Evolutionary conservation across 768 basidiomycete species (phyloP).

Genomic region (Baorangia bicolor): DNA sequence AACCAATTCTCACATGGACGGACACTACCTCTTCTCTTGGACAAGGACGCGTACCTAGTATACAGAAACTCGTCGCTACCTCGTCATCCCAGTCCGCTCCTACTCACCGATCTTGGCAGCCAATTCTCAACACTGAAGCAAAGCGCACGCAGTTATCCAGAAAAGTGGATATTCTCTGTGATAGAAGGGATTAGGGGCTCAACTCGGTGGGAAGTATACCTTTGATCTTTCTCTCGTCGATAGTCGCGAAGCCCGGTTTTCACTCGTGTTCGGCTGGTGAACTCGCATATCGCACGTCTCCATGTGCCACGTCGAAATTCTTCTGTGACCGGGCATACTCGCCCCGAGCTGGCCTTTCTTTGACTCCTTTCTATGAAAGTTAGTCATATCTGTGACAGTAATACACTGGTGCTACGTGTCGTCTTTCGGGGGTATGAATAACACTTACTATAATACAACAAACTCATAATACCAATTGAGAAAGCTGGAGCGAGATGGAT

Average conservation of each 20-base stretch:
- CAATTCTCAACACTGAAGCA: neutral
- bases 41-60: neutral
- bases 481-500: neutral
- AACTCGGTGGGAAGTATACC: neutral
- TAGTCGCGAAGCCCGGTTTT: neutral
- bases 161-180: neutral
- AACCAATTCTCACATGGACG: neutral
- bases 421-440: neutral
- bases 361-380: neutral
- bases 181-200: neutral
- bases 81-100: no score
- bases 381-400: neutral
- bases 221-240: neutral
- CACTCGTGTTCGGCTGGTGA: neutral
- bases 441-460: neutral
- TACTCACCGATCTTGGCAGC: no score
- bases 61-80: neutral
- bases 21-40: neutral
- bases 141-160: neutral
- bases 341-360: neutral
- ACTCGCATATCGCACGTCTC: neutral
- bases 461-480: neutral
- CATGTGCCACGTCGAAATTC: neutral
- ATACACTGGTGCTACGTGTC: neutral
- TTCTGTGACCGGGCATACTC: neutral